These are phyloP conservation scores for Penicillium dipodomyicola DNA, from an alignment of 495 filamentous ascomycete species.

Conservation along the genomic window DNA sequence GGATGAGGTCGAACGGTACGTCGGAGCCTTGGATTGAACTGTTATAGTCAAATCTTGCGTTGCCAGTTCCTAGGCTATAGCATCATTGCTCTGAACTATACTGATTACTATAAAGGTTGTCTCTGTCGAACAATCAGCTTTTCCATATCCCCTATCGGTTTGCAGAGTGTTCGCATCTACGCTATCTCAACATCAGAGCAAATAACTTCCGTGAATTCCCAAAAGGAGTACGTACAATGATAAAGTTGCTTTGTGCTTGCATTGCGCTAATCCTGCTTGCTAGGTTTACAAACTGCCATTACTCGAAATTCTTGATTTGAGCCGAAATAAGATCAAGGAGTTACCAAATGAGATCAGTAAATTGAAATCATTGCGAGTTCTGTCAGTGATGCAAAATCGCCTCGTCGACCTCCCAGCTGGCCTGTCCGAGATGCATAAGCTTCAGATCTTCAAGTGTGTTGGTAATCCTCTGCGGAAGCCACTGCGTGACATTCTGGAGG, in stretches of 20 bases:
- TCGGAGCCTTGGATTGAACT: conserved; percentile 3
- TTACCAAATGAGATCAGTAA: conserved; percentile 78
- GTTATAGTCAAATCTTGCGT: neutral
- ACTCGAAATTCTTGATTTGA: conserved; percentile 89
- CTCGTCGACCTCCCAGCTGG: conserved; percentile 79
- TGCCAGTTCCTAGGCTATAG: neutral
- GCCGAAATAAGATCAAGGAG: conserved; percentile 73
- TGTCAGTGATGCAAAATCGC: conserved; percentile 79
- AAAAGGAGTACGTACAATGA: conserved; percentile 59
- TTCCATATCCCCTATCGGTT: conserved; percentile 76
- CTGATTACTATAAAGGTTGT: conserved; percentile 57
- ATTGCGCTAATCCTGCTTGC: conserved; percentile 27
- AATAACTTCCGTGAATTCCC: conserved; percentile 90
- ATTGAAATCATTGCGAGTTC: conserved; percentile 70
- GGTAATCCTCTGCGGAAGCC: conserved; percentile 71
- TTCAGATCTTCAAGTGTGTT: conserved; percentile 82
- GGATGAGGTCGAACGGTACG: conserved; percentile 86
- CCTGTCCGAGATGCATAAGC: conserved; percentile 81
- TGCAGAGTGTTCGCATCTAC: conserved; percentile 79
- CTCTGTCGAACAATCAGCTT: conserved; percentile 84
- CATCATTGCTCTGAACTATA: neutral
- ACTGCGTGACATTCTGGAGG: conserved; percentile 44
- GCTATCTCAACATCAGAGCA: conserved; percentile 90
- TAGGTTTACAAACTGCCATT: conserved; percentile 78
- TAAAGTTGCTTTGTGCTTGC: neutral